Base-by-base conservation (phyloP, 495 filamentous ascomycete genomes). In the Tuber calosporum region DNA sequence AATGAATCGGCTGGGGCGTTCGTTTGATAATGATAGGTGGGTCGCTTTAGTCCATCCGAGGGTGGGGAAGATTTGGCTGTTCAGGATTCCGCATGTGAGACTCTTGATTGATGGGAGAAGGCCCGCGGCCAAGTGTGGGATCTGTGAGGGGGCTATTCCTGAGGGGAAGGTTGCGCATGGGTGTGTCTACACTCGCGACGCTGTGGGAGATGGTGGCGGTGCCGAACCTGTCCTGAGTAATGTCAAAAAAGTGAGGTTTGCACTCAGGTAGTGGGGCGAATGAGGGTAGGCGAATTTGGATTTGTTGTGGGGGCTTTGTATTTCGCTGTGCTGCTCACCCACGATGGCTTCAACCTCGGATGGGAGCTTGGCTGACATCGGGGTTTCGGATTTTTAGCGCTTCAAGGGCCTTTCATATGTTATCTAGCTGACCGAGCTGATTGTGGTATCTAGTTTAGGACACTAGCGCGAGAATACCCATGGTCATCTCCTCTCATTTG, bases 81-180 rank as follows among this genome's bases (percentile, higher is more conserved):
- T 62, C 53, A 62, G 53, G 53, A 62, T 62, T 34, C 53, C 53
- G 26, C 53, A 62, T 62, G 53, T 62, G 26, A 62, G 53, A 4
- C 30, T 62, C 30, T 34, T 34, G 26, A 30, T 62, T 34, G 53
- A 26, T 6, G 53, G 53, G 53, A 34, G 13, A 17, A 62, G 53
- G 26, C 53, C 53, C 9, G 13, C 13, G 13, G 53, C 26, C 15
- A 62, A 62, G 13, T 62, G 53, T 34, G 53, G 53, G 26, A 62
- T 62, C 13, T 62, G 53, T 34, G 53, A 62, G 30, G 53, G 30
- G 26, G 53, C 7, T 34, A 34, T 62, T 62, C 53, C 53, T 62
- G 26, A 62, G 30, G 53, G 53, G 11, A 62, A 62, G 13, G 26
- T 62, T 30, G 53, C 53, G 26, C 53, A 62, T 62, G 53, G 26